Evolutionary conservation across 2,329 filamentous ascomycete genomes (phyloP).

Genomic region (Xylariaceae sp.): DNA sequence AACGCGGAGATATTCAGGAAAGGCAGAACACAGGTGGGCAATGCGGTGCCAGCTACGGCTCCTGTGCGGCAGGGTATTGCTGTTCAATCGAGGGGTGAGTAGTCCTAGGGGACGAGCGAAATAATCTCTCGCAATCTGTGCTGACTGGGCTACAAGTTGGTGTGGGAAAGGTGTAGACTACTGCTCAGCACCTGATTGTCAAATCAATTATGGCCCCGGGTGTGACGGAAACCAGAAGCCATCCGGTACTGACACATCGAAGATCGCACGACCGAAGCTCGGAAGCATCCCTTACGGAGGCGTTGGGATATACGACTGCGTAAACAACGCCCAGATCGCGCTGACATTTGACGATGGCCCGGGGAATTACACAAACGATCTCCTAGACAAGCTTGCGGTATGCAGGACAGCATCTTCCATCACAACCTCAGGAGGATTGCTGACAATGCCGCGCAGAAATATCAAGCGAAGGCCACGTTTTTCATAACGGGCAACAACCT

Average conservation of each 20-base stretch:
- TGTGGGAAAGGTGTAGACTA: conserved; percentile 29
- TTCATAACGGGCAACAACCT: conserved; percentile 55
- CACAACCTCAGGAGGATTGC: background rate
- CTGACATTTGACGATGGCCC: conserved; percentile 63
- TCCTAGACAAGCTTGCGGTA: conserved; percentile 48
- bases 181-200: conserved; percentile 33
- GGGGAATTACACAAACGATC: conserved; percentile 53
- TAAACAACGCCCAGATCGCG: conserved; percentile 52
- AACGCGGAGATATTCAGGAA: conserved; percentile 19
- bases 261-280: conserved; percentile 42
- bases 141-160: conserved; percentile 26
- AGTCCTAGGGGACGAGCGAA: background rate
- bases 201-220: conserved; percentile 41
- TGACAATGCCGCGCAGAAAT: conserved; percentile 38
- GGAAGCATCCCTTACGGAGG: conserved; percentile 46
- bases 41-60: conserved; percentile 28
- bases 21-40: conserved; percentile 27
- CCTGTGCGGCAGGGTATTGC: conserved; percentile 30
- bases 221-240: conserved; percentile 47
- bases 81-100: conserved; percentile 34
- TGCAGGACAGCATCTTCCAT: background rate
- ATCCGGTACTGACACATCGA: conserved; percentile 42
- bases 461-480: conserved; percentile 59
- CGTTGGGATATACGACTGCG: conserved; percentile 47
- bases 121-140: background rate